Base-by-base conservation (phyloP, 2,329 filamentous ascomycete genomes). In the Aspergillus versicolor region DNA sequence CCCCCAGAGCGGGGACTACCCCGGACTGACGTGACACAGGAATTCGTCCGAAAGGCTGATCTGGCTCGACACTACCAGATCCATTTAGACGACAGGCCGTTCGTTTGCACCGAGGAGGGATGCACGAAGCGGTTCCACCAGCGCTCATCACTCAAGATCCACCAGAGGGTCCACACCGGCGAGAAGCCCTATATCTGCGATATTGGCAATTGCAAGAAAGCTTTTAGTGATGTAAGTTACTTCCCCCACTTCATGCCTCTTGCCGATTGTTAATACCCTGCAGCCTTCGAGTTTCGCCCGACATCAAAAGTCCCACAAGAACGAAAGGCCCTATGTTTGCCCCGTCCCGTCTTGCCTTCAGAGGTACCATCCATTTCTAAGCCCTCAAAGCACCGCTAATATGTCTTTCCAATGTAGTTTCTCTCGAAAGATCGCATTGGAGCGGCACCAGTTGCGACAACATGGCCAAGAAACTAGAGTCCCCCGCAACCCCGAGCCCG, bases 1-100 rank as follows among this genome's bases (percentile, higher is more conserved):
- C 27, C 27, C 9, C 9, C 8, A 30, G 4, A 34, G 11, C 13
- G 15, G 4, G n/a, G 1, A n/a, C 0, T n/a, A 5, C 4, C 5
- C 13, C 34, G 27, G 9, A 11, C 15, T 32, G 24, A 34, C 13
- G 4, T 9, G n/a, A 21, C 0, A n/a, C 13, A 47, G 45, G 45
- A 47, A 30, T 47, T 47, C 3, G 45, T 47, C 15, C 24, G 45
- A 4, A 47, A 47, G n/a, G 45, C 45, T 15, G 45, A 47, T 13
- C 45, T 47, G 2, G 5, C 45, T 21, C 45, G 45, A 37, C 45
- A 47, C n/a, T 47, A 30, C 8, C 45, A 47, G 45, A 47, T 47
- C 45, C 45, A 47, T 27, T 24, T 34, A 5, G 45, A 47, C 13
- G 45, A 47, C 27, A n/a, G 45, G 15, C 45, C 45, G 7, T 47